Evolutionary conservation across 202 grass and related monocot genomes (phyloP).

Genomic region (Dendrocalamus latiflorus): DNA sequence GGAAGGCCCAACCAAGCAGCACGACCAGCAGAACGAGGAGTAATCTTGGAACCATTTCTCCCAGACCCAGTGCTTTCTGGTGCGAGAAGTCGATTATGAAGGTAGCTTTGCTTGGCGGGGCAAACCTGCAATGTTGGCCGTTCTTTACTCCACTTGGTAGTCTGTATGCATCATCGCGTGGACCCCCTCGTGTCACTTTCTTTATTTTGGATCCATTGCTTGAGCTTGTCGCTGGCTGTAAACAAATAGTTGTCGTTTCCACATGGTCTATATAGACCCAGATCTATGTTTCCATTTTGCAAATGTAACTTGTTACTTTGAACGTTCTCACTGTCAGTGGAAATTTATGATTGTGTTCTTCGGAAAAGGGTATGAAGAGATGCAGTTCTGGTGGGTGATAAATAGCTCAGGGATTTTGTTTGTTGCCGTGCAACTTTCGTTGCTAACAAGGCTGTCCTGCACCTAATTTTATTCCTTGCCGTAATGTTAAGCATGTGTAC

Average conservation of each 20-base stretch:
- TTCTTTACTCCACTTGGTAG: neutral
- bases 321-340: too few species aligned
- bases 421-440: neutral
- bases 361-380: too few species aligned
- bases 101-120: slow-evolving; percentile 12
- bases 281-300: too few species aligned
- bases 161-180: slow-evolving; percentile 14
- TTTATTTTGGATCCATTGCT: neutral
- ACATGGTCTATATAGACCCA: too few species aligned
- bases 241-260: neutral
- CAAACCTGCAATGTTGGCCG: slow-evolving; percentile 8
- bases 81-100: neutral
- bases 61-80: slow-evolving; percentile 22
- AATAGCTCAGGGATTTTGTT: neutral
- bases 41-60: slow-evolving; percentile 38
- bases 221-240: neutral
- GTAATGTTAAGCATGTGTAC: too few species aligned
- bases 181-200: neutral
- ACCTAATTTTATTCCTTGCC: too few species aligned
- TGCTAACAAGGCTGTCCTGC: neutral
- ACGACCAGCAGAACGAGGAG: slow-evolving; percentile 24
- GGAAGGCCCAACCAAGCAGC: slow-evolving; percentile 38
- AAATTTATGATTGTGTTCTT: too few species aligned
- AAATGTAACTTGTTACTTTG: too few species aligned
- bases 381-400: neutral